A percentile compares a stretch with the other conserved stretches of the same genome.
Conservation (phyloP, 2,329 filamentous ascomycete genomes). For the Colletotrichum truncatum region DNA sequence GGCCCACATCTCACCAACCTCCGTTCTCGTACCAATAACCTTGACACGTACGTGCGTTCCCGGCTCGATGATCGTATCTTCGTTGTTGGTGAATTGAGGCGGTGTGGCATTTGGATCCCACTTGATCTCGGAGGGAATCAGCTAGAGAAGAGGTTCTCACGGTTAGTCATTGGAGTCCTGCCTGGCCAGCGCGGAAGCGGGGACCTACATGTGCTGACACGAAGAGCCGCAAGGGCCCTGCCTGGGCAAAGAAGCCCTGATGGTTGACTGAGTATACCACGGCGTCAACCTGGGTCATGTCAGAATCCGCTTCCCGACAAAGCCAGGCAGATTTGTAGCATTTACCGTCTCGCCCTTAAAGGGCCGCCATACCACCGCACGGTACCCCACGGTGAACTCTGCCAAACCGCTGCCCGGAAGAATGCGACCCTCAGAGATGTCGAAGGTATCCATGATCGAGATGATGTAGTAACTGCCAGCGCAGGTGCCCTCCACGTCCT, state of each 20-base stretch:
- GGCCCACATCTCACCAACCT: constrained; percentile 94
- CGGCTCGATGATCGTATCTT: constrained; percentile 92
- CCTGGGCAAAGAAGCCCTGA: constrained; percentile 89
- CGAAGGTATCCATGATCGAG: constrained; percentile 95
- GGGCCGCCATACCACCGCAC: constrained; percentile 95
- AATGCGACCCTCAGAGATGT: constrained; percentile 93
- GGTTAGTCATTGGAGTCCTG: constrained; percentile 34
- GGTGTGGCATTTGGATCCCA: constrained; percentile 96
- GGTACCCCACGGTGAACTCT: constrained; percentile 94
- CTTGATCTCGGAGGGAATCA: constrained; percentile 91
- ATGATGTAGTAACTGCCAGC: constrained; percentile 98
- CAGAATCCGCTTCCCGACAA: constrained; percentile 28
- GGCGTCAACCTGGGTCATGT: constrained; percentile 79
- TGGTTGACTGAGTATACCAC: constrained; percentile 91
- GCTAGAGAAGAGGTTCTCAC: constrained; percentile 56
- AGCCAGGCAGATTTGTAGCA: constrained; percentile 33
- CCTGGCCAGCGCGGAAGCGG: constrained; percentile 26
- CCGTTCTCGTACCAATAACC: constrained; percentile 91
- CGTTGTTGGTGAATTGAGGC: constrained; percentile 96
- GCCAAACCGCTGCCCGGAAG: constrained; percentile 91
- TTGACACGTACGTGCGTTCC: constrained; percentile 94
- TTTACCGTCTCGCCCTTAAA: constrained; percentile 98
- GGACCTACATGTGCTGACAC: constrained; percentile 81
- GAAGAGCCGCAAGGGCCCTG: constrained; percentile 81
- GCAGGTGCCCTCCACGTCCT: constrained; percentile 94